Evolutionary conservation across 345 rosid genomes (phyloP), one percentile per base, ranked within the genome.

Genomic region (Garcia nutans): DNA sequence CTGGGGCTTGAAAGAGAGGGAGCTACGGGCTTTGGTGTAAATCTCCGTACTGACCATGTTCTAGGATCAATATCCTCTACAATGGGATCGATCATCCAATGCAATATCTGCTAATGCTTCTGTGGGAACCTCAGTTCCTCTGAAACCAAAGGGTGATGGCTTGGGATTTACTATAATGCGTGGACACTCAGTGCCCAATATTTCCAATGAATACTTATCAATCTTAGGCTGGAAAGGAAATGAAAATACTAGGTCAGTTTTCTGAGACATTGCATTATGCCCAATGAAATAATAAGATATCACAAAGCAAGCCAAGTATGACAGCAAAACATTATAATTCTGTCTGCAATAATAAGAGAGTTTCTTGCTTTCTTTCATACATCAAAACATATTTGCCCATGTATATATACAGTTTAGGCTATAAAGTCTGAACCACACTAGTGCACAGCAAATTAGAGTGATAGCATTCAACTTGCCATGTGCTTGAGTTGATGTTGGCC

Each of bases 111-210:
- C 86, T 10, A 79, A 66, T 44, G 96, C 97, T 82, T 89, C 96
- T 59, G 58, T 74, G 19, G 97, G 99, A 70, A 87, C 84, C 74
- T 88, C 77, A 44, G 69, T 60, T 71, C 86, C 86, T 74, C 84
- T 86, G 75, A 83, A 85, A 2, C 90, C 80, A 37, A 90, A 81
- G 26, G 87, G 86, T 28, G 96, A 86, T 41, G 90, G 90, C 82
- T 86, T 91, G 22, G 99, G 97, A 81, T 95, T 95, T 68, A 93
- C 90, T 13, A 82, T 78, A 67, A 95, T 86, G 31, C 93, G 88
- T 24, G 99, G 98, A 73, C 97, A 91, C 70, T 93, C 98, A 0
- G 65, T 75, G 24, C 85, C 76, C 59, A 93, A 71, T 73, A 75
- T 85, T 74, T 90, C 94, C 82, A 84, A 26, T 16, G 92, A 88